Evolutionary conservation across 2,329 filamentous ascomycete species (phyloP).

Genomic region (Ceratocystis diversiconidia): DNA sequence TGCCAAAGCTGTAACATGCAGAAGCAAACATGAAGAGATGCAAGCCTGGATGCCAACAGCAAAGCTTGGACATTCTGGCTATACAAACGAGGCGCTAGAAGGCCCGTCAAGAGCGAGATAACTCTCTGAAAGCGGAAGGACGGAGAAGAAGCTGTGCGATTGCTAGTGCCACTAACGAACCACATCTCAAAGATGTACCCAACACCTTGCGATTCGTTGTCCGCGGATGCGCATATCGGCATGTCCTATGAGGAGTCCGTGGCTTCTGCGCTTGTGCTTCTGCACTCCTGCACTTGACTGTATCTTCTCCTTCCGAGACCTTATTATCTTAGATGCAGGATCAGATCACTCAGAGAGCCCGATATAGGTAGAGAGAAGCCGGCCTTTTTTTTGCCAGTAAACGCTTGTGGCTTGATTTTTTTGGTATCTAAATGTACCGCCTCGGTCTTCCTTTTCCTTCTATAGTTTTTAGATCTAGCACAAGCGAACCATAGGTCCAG

Average conservation of each 20-base stretch:
- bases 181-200: not conserved
- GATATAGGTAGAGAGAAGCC: not conserved
- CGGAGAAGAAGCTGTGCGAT: not conserved
- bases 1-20: not conserved
- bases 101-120: not conserved
- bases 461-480: not conserved
- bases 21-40: not conserved
- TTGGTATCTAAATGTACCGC: not conserved
- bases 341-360: not conserved
- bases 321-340: not conserved
- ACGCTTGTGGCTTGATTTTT: not conserved
- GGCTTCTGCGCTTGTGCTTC: not conserved
- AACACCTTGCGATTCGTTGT: not conserved
- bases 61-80: not conserved
- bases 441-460: not conserved
- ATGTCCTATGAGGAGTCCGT: not conserved
- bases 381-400: not conserved
- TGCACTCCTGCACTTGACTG: not conserved
- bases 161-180: not conserved
- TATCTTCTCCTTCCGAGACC: not conserved
- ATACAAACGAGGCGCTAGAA: not conserved
- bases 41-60: not conserved
- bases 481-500: not conserved
- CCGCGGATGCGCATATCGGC: not conserved
- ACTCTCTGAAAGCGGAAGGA: not conserved